Base-by-base conservation (phyloP, 1,284 basidiomycete genomes). In the Fomitopsis schrenkii region DNA sequence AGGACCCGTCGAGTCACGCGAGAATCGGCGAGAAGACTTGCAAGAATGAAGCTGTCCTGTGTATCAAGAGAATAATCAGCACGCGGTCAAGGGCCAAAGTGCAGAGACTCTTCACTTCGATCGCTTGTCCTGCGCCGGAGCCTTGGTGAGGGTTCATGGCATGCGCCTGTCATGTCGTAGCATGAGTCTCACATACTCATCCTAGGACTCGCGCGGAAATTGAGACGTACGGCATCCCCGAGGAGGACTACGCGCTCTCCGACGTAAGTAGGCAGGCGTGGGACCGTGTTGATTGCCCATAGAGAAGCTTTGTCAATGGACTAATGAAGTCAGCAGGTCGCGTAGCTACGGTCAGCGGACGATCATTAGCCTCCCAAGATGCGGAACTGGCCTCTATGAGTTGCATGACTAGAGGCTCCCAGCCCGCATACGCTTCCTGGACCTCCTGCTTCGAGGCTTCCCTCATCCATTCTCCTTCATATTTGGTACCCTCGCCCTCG, bases 351-450 rank as follows among this genome's bases (percentile, higher is more conserved):
- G 28, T 2, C 19, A 19, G 66, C 75, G 64, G 58, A 14, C 15
- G 12, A 12, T 26, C 9, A 22, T 30, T 10, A 50, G 30, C 30
- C 30, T 8, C 8, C 5, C 3, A 1, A 15, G 28, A 12, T 28
- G 17, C 5, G 5, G 5, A 14, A n/a, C 28, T 12, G 48, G 81
- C 83, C 63, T 79, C 71, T n/a, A 83, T 65, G 7, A 85, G 68
- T 1, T 72, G 71, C 59, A 76, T 75, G 5, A 80, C 79, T 52
- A 81, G 78, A 1, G 79, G 75, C 61, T 83, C 82, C 80, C 81
- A 84, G 26, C 69, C 66, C n/a, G 65, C 66, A 64, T 78, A 83
- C 30, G 75, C 61, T 14, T 62, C 66, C 6, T 70, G 38, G 33
- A 82, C 69, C 58, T 81, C 79, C 33, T 75, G 67, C 52, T 67